Base-by-base conservation (phyloP, 768 basidiomycete genomes). In the Russula lepida region DNA sequence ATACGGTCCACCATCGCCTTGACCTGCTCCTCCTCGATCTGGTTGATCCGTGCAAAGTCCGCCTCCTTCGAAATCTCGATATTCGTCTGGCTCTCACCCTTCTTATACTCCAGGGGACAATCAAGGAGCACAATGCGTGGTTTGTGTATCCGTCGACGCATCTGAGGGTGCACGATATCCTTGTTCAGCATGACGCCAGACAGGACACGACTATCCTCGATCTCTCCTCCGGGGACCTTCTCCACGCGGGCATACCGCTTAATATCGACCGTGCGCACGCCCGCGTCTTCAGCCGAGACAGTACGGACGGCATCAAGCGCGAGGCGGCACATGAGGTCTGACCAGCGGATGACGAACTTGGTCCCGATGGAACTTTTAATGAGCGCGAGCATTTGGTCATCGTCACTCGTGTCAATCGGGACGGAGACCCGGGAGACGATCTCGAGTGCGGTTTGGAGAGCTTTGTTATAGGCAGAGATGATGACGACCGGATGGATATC, bases 301-400 rank as follows among this genome's bases (percentile, higher is more conserved):
- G 85, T 92, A 19, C 89, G 85, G 7, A 98, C 90, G 4, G 97
- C 95, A 65, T 95, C 82, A 17, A 99, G 78, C 0, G 97, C 97
- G 54, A 99, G 86, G 64, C 78, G 83, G 74, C 95, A 98, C 97
- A 98, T 99, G 64, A 98, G 85, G 70, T 95, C 94, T 0, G 88
- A 87, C 97, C 97, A 98, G 43, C 97, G 85, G 30, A 84, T 85
- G 68, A 94, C 93, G 70, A 98, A 98, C 74, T 98, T 98, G 49
- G 97, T 98, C 19, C 97, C 97, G 75, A 98, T 97, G 41, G 93
- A 95, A 0, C 92, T 95, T 74, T 97, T 97, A 82, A 99, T 98
- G 68, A 99, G 83, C 6, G 89, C 81, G 57, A 98, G 84, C 95
- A 98, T 98, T 69, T 94, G 86, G 21, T 80, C 79, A 68, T 98